Conservation (phyloP, 345 rosid species). For the Populus euphratica region DNA sequence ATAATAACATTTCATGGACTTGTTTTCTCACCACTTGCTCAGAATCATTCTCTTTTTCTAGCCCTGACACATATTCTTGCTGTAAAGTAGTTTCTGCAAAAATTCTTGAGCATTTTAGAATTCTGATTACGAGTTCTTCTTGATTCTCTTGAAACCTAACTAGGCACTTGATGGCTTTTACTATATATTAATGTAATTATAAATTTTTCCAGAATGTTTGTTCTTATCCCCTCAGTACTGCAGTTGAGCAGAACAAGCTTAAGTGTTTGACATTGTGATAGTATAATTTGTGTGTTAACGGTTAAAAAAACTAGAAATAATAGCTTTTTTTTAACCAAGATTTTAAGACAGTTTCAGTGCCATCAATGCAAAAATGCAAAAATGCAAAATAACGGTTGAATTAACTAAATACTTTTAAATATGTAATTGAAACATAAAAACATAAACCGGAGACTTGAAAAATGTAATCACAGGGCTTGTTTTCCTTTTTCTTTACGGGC, state of each 20-base stretch:
- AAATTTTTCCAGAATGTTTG: background rate
- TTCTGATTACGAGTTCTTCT: background rate
- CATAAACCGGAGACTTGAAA: no score
- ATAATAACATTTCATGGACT: conserved; percentile 17
- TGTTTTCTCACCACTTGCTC: conserved; percentile 33
- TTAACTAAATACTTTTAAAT: no score
- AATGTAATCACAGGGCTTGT: no score
- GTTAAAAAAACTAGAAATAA: no score
- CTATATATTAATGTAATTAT: background rate
- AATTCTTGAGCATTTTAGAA: conserved; percentile 4
- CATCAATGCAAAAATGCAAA: no score
- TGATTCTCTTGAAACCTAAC: background rate
- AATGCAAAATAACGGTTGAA: no score
- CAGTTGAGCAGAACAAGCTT: background rate
- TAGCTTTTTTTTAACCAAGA: no score
- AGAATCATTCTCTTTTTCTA: conserved; percentile 38
- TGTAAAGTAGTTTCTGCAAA: conserved; percentile 25
- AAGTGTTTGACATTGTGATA: no score
- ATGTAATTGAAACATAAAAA: no score
- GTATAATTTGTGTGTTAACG: no score
- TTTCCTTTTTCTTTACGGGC: no score
- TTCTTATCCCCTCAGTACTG: background rate
- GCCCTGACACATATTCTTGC: conserved; percentile 22
- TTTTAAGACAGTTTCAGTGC: no score
- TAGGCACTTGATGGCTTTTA: background rate